Evolutionary conservation across 2,329 filamentous ascomycete species (phyloP), one percentile per base, ranked within the genome.

Genomic region (Graphilbum ipis-grandicollis): DNA sequence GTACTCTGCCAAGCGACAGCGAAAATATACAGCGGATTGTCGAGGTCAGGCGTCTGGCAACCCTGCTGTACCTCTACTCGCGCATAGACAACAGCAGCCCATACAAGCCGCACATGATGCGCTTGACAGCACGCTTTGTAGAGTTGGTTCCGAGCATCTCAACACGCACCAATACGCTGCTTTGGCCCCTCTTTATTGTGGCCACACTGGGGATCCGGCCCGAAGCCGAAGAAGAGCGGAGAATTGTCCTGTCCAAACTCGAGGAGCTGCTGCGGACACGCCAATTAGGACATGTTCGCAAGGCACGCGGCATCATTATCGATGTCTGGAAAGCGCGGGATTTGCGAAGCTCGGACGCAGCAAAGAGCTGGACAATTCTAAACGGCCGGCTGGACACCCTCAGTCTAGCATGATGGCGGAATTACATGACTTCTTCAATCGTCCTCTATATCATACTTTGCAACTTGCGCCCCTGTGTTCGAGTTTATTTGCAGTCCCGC

Each of bases 261-360:
- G 42, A 46, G 8, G 43, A 43, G 5, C 45, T 54, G 15, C 49
- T 50, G 33, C 38, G 46, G 10, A 50, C 50, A 5, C 45, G 52
- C n/a, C 50, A 53, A 23, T 34, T 53, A 22, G 46, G 48, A 5
- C 50, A 50, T 12, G 48, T 54, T 4, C 49, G 49, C 29, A 52
- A 54, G 41, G 52, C 50, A 0, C 43, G 50, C 14, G 23, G 43
- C 4, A 43, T 52, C 10, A 51, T 54, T n/a, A 46, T 46, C 23
- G 43, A 46, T 14, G 48, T 54, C 0, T 54, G 52, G 50, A 52
- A 47, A 33, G 41, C 47, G 9, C 43, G 50, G 14, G 51, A 54
- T 26, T 31, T 52, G 9, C 39, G 30, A 17, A 4, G 14, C 9
- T 3, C 35, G 6, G 33, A 40, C 18, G 32, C 43, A 5, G 4